Percentiles rank a stretch among this genome's conserved stretches.
Evolutionary conservation across 768 basidiomycete genomes (phyloP).

Genomic region (Tylopilus rubrobrunneus): DNA sequence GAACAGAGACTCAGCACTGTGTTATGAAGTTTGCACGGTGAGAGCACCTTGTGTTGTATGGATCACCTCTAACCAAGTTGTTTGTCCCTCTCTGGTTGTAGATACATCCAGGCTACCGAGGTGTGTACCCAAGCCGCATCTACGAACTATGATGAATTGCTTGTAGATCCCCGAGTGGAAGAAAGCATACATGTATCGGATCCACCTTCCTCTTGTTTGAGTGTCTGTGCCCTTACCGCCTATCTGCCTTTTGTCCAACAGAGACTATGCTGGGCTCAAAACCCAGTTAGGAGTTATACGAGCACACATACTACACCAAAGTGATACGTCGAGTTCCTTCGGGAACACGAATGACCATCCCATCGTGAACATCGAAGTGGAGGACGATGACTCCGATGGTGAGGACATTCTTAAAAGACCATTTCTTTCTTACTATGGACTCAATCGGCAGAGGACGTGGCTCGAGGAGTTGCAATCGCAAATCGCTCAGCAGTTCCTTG

Average conservation of each 20-base stretch:
- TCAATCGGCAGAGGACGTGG: constrained; percentile 5
- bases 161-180: constrained; percentile 62
- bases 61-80: not conserved
- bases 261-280: constrained; percentile 73
- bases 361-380: not conserved
- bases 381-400: constrained; percentile 7
- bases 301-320: constrained; percentile 23
- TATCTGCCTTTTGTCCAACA: constrained; percentile 23
- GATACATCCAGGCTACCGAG: constrained; percentile 70
- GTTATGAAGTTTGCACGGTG: constrained; percentile 61
- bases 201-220: not conserved
- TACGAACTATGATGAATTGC: not conserved
- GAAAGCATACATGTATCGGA: constrained; percentile 30
- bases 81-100: constrained; percentile 20
- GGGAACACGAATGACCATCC: constrained; percentile 1
- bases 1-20: not conserved
- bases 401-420: not conserved
- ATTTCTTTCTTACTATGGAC: not conserved
- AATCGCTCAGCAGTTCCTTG: not conserved
- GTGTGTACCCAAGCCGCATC: constrained; percentile 28
- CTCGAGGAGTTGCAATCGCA: not conserved
- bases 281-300: constrained; percentile 58
- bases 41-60: constrained; percentile 7
- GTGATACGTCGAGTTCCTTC: constrained; percentile 13
- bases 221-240: not conserved